Evolutionary conservation across 192 early-diverging fungal genomes (phyloP), one percentile per base, ranked within the genome.

Genomic region (Lunasporangiospora selenospora): DNA sequence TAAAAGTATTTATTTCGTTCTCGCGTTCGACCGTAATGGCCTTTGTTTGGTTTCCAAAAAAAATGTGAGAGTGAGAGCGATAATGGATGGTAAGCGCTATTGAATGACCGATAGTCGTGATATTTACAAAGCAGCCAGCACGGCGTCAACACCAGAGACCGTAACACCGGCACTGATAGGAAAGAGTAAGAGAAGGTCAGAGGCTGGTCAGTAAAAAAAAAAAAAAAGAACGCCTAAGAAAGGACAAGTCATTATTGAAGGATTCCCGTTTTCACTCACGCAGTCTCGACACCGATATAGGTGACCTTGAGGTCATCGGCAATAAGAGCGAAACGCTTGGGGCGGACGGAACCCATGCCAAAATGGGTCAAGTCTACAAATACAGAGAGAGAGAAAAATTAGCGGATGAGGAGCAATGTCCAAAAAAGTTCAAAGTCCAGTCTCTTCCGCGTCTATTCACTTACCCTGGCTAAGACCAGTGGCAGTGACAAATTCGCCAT

Each of bases 291-390:
- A 56, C 89, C 90, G 27, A 93, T 63, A 51, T 90, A 88, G 45
- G 81, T 81, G 43, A 92, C 89, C 55, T 87, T 81, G 47, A 91
- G 80, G 58, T 92, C 80, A 67, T 93, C 82, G 31, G 85, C 78
- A 38, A 91, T 79, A 58, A 91, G 75, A 8, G 90, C 92, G 53
- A 88, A 92, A 58, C 92, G 85, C 64, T 85, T 69, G 31, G 88
- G 80, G 16, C 92, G 81, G 39, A 88, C 59, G 26, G 81, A 67
- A 51, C 90, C 91, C 81, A 92, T 83, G 41, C 85, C 83, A 12
- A 61, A 67, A 62, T 81, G 79, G 19, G 83, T 84, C 53, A 83
- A 76, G 61, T 90, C 85, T 73, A 23, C 31, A 3, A 52, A 32
- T 37, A 67, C 65, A 45, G 67, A 31, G 26, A 30, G n/a, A 33